phyloP scores from a whole-genome alignment of 2,329 filamentous ascomycete genomes.

The Ophiostoma perfectum region DNA sequence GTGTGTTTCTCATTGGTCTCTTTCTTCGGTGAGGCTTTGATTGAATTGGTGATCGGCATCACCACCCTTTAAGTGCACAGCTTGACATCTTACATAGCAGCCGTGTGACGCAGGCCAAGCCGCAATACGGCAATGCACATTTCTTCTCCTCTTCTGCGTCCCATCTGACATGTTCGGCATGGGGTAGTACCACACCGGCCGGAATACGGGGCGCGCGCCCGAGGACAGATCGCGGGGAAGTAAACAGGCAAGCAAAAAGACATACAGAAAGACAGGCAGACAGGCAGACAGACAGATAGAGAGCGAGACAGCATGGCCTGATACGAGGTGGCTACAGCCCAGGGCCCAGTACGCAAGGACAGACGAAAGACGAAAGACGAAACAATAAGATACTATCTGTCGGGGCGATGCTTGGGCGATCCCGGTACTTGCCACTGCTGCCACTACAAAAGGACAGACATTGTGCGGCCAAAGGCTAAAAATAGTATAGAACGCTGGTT shows the following conservation, averaged over 20 bases:
- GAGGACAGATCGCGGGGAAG: not conserved
- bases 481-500: too few species aligned
- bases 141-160: not conserved
- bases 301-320: not conserved
- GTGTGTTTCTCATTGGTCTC: too few species aligned
- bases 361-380: too few species aligned
- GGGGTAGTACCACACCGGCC: not conserved
- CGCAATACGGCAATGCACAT: not conserved
- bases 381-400: too few species aligned
- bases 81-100: not conserved
- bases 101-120: conserved; percentile 3
- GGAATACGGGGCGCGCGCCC: not conserved
- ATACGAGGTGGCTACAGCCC: not conserved
- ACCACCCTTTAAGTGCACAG: too few species aligned
- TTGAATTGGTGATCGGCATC: too few species aligned
- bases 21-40: not conserved
- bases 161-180: not conserved
- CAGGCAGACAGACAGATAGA: not conserved
- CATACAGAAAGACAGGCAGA: not conserved
- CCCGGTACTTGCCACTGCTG: too few species aligned
- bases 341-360: too few species aligned
- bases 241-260: not conserved
- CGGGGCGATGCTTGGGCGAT: too few species aligned
- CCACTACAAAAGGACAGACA: too few species aligned
- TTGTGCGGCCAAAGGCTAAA: too few species aligned